These are phyloP conservation scores for Boeremia exigua DNA, from an alignment of 2,329 filamentous ascomycete genomes.

Conservation along the genomic window DNA sequence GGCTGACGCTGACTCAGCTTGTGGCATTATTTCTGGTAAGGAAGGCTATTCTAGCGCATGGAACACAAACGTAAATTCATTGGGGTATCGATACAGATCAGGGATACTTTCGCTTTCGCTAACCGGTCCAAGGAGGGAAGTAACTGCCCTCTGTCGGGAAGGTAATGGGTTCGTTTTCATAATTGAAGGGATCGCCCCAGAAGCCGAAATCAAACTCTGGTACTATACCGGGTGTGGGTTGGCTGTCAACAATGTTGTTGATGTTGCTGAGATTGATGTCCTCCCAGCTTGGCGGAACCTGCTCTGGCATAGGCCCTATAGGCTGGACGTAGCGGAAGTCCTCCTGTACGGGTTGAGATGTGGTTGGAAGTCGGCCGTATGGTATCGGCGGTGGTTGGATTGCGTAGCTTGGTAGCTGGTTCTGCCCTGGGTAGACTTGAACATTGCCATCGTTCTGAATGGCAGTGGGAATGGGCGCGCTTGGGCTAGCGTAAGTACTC, in stretches of 20 bases:
- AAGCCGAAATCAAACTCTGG: constrained; percentile 49
- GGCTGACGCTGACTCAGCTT: too few species aligned
- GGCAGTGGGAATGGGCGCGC: constrained; percentile 13
- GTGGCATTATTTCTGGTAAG: too few species aligned
- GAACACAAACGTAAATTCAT: neutral
- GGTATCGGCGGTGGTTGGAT: constrained; percentile 12
- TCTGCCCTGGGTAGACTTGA: constrained; percentile 22
- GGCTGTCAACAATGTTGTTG: constrained; percentile 40
- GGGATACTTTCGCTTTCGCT: neutral
- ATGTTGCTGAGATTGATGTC: constrained; percentile 45
- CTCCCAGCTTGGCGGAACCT: constrained; percentile 35
- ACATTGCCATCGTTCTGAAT: constrained; percentile 21
- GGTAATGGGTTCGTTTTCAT: constrained; percentile 35
- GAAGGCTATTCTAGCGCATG: too few species aligned
- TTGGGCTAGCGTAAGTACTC: constrained; percentile 23
- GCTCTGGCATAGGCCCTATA: constrained; percentile 21
- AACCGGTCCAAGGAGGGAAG: constrained; percentile 28
- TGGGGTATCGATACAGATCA: constrained; percentile 10
- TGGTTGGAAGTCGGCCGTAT: constrained; percentile 10
- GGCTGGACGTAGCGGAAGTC: constrained; percentile 11
- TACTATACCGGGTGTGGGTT: constrained; percentile 32
- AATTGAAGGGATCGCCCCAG: constrained; percentile 48
- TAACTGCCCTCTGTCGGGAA: constrained; percentile 29
- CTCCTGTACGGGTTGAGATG: constrained; percentile 9
- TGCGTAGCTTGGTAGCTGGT: constrained; percentile 24